Base-by-base conservation (phyloP, 2,329 filamentous ascomycete genomes). In the Xylaria arbuscula region DNA sequence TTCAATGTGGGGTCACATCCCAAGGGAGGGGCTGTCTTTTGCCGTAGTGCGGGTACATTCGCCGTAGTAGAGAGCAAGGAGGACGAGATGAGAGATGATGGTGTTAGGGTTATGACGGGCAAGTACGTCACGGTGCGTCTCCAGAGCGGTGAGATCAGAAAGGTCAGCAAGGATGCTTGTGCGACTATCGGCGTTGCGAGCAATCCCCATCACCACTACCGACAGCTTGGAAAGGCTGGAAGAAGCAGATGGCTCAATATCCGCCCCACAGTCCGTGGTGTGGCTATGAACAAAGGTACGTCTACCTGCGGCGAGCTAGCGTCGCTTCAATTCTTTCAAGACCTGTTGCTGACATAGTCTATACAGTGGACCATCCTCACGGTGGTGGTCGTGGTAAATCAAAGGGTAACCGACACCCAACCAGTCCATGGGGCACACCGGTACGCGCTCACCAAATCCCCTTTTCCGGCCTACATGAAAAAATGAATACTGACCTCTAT, bases 301-400 rank as follows among this genome's bases (percentile, higher is more conserved):
- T 80, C 28, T 57, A 11, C 55, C 22, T 17, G 40, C 22, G 66
- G 19, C 8, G 28, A 62, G 42, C 48, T 34, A 24, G 32, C 15
- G 9, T 42, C n/a, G 15, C 62, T 50, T 17, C 64, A 66, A 36
- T 32, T 15, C 2, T 28, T 8, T 32, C 19, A 15, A 40, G 45
- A 68, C 28, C 66, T 72, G 48, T 71, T 62, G 24, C 19, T 65
- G n/a, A 71, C 61, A 62, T 47, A 40, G 13, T 13, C 40, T 69
- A 53, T 72, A 57, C 76, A 89, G 92, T 90, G 76, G 96, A 99
- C 78, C 96, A 99, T 87, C 96, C 96, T 78, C 96, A 99, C 81
- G 96, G 96, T 88, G 96, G 96, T 92, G 96, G 96, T 82, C 90
- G 97, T 87, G 96, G 96, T 85, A 99, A 99, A 85, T 98, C 94